phyloP scores from a whole-genome alignment of 1,284 basidiomycete species.

The Tausonia pullulans region DNA sequence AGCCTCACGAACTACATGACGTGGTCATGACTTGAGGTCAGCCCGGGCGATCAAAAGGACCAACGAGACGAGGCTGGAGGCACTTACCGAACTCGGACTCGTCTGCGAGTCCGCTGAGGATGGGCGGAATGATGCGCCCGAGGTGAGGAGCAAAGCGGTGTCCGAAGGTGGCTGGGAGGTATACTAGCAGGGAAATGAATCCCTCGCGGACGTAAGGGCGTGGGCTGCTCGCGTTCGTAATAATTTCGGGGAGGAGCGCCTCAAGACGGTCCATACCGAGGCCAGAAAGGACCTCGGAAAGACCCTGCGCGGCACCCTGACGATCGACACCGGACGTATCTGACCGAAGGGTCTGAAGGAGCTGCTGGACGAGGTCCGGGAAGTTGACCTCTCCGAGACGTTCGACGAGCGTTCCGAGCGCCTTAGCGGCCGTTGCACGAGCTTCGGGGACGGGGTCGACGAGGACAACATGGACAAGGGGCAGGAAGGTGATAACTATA shows the following conservation, averaged over 20 bases:
- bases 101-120: conserved; percentile 85
- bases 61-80: not conserved
- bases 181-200: conserved; percentile 96
- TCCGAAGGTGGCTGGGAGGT: conserved; percentile 91
- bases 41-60: not conserved
- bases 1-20: conserved; percentile 60
- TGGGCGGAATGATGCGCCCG: conserved; percentile 86
- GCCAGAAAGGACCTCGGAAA: conserved; percentile 89
- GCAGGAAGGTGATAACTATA: conserved; percentile 61
- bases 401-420: conserved; percentile 93
- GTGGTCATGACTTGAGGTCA: not conserved
- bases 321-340: conserved; percentile 93
- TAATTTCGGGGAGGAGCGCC: conserved; percentile 85
- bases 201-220: conserved; percentile 90
- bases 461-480: conserved; percentile 82
- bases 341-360: conserved; percentile 80
- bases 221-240: conserved; percentile 79
- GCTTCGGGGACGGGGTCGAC: conserved; percentile 95
- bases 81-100: conserved; percentile 63
- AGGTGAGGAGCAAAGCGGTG: conserved; percentile 88
- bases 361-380: conserved; percentile 85
- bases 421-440: conserved; percentile 90
- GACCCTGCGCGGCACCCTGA: conserved; percentile 91
- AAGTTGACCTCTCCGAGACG: conserved; percentile 91
- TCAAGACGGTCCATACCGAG: conserved; percentile 96